Conservation (phyloP, 495 filamentous ascomycete species). For the Talaromyces adpressus region DNA sequence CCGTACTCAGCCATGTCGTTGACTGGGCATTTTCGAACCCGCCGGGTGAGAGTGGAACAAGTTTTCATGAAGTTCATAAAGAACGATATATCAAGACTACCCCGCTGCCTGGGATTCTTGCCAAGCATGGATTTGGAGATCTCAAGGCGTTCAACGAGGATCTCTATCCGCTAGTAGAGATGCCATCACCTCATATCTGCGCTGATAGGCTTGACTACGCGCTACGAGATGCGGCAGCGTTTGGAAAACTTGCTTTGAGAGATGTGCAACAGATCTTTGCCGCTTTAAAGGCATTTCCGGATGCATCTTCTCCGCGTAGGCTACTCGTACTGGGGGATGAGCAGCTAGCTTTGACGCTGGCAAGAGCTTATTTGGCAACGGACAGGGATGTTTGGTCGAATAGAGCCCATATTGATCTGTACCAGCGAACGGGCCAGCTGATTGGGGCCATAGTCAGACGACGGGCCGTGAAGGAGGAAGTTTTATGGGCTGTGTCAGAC, state of each 20-base stretch:
- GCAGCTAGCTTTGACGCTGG: slow-evolving; percentile 21
- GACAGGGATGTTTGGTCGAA: slow-evolving; percentile 34
- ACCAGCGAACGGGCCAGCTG: slow-evolving; percentile 23
- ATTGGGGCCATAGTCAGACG: slow-evolving; percentile 22
- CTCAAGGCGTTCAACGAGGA: slow-evolving; percentile 29
- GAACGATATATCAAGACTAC: slow-evolving; percentile 26
- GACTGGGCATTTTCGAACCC: slow-evolving; percentile 29
- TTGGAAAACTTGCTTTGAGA: slow-evolving; percentile 23
- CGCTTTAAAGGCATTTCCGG: slow-evolving; percentile 24
- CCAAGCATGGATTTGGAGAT: slow-evolving; percentile 20
- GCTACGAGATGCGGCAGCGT: slow-evolving; percentile 29
- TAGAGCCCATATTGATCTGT: slow-evolving; percentile 25
- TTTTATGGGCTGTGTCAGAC: slow-evolving; percentile 30
- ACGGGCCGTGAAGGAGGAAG: slow-evolving; percentile 20
- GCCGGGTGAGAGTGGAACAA: slow-evolving; percentile 24
- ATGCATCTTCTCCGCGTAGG: slow-evolving; percentile 17
- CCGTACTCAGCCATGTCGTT: slow-evolving; percentile 35
- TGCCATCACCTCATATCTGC: slow-evolving; percentile 32
- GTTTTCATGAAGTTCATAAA: slow-evolving; percentile 39
- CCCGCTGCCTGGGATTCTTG: slow-evolving; percentile 24
- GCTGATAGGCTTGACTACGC: slow-evolving; percentile 38
- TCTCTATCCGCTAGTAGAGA: slow-evolving; percentile 33
- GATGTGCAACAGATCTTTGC: slow-evolving; percentile 18
- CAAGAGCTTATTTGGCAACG: slow-evolving; percentile 24
- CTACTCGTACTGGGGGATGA: slow-evolving; percentile 27